Conservation (phyloP, 805 yeast genomes). For the Candida caryicola region DNA sequence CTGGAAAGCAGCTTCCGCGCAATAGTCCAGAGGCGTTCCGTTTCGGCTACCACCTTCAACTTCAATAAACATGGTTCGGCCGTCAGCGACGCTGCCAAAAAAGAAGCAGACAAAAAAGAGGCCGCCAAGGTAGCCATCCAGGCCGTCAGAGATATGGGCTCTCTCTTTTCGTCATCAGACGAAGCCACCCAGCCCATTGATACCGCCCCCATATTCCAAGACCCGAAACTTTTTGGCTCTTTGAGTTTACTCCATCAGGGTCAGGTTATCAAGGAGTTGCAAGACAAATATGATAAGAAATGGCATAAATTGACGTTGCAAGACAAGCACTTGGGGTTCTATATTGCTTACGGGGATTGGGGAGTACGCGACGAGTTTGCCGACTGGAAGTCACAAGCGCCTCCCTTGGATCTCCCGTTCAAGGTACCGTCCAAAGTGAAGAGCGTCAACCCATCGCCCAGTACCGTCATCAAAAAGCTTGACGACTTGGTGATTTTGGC, state of each 20-base stretch:
- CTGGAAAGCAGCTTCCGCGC: too few relatives aligned
- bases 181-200: conserved; percentile 48
- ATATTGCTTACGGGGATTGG: conserved; percentile 65
- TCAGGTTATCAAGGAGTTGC: conserved; percentile 52
- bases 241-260: conserved; percentile 53
- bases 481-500: conserved; percentile 42
- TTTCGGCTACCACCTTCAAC: too few relatives aligned
- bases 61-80: too few relatives aligned
- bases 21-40: too few relatives aligned
- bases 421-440: conserved; percentile 35
- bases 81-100: conserved; percentile 1
- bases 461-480: conserved; percentile 27
- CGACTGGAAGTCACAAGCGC: conserved; percentile 39
- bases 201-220: conserved; percentile 38
- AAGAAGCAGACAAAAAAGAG: conserved; percentile 15
- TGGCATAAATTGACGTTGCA: conserved; percentile 53
- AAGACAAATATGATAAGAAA: conserved; percentile 46
- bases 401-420: conserved; percentile 65
- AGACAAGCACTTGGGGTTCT: conserved; percentile 57
- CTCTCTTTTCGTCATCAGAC: conserved; percentile 34
- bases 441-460: conserved; percentile 21
- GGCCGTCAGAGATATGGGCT: conserved; percentile 39
- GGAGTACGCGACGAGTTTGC: conserved; percentile 63
- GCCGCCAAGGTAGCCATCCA: conserved; percentile 40
- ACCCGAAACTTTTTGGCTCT: conserved; percentile 33